These are phyloP conservation scores for Trichophaea hybrida DNA, from an alignment of 2,329 filamentous ascomycete genomes.

Conservation along the genomic window DNA sequence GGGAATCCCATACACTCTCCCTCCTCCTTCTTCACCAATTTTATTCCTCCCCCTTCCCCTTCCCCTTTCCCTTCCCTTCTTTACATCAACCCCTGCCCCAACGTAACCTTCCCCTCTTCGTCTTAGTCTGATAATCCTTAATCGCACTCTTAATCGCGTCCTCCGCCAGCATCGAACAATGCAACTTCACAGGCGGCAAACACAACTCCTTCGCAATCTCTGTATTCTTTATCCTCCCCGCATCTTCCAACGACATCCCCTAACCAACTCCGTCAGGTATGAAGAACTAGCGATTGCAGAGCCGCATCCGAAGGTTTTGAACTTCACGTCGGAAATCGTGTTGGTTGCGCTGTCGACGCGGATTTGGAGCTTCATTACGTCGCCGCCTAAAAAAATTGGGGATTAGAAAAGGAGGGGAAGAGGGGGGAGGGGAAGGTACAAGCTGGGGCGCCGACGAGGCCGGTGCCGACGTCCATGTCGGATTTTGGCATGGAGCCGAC, in stretches of 20 bases:
- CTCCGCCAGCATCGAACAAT: conserved; percentile 86
- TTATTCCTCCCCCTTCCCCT: background rate
- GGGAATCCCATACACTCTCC: too few species aligned
- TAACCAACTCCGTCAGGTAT: conserved; percentile 86
- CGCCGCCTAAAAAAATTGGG: conserved; percentile 40
- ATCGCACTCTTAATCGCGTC: conserved; percentile 89
- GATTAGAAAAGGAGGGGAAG: background rate
- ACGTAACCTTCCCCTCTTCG: conserved; percentile 32
- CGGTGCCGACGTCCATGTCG: conserved; percentile 72
- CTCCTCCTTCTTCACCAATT: too few species aligned
- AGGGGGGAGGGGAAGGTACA: conserved; percentile 33
- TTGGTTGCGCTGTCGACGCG: conserved; percentile 77
- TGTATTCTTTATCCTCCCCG: conserved; percentile 82
- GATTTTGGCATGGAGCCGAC: conserved; percentile 67
- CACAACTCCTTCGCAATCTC: conserved; percentile 96
- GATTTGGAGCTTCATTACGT: conserved; percentile 91
- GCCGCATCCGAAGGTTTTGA: conserved; percentile 95
- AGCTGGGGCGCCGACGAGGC: conserved; percentile 78
- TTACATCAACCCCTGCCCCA: conserved; percentile 10
- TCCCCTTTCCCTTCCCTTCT: too few species aligned
- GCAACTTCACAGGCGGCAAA: conserved; percentile 73
- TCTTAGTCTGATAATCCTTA: conserved; percentile 81
- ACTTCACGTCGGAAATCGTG: conserved; percentile 86
- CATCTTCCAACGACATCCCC: conserved; percentile 96
- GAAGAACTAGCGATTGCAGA: conserved; percentile 88